These are phyloP conservation scores for Cryphonectria japonica DNA, from an alignment of 2,329 filamentous ascomycete species.

Conservation along the genomic window DNA sequence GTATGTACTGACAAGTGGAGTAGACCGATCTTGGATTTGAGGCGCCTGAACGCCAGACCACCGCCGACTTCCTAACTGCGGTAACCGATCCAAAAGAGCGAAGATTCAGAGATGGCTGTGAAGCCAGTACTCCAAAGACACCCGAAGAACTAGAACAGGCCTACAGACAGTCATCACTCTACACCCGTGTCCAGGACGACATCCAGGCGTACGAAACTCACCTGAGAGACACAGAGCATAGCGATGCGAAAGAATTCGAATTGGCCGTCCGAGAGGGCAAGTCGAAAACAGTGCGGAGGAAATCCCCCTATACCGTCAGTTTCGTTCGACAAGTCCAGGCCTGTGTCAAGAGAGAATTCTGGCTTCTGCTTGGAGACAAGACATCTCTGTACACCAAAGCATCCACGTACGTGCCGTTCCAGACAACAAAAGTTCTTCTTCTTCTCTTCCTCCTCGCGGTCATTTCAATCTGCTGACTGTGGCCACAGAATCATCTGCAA, in stretches of 20 bases:
- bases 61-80: constrained; percentile 77
- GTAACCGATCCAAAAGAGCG: constrained; percentile 75
- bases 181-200: constrained; percentile 59
- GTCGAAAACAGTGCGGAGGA: constrained; percentile 68
- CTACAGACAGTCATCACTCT: constrained; percentile 65
- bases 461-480: neutral
- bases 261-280: constrained; percentile 68
- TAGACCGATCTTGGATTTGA: constrained; percentile 62
- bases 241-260: constrained; percentile 68
- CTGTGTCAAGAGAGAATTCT: constrained; percentile 74
- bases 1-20: no score
- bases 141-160: constrained; percentile 67
- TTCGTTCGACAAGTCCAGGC: constrained; percentile 72
- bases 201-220: constrained; percentile 49
- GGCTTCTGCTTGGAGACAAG: constrained; percentile 76
- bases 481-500: constrained; percentile 64
- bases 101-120: constrained; percentile 66
- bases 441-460: neutral
- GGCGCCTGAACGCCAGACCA: constrained; percentile 63
- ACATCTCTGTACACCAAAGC: constrained; percentile 77
- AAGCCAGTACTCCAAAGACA: constrained; percentile 69
- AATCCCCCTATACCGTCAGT: constrained; percentile 76
- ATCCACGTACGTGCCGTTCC: constrained; percentile 63
- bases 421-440: constrained; percentile 59
- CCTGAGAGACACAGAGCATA: constrained; percentile 56